Evolutionary conservation across 495 filamentous ascomycete genomes (phyloP).

Genomic region (Penicillium macrosclerotiorum): DNA sequence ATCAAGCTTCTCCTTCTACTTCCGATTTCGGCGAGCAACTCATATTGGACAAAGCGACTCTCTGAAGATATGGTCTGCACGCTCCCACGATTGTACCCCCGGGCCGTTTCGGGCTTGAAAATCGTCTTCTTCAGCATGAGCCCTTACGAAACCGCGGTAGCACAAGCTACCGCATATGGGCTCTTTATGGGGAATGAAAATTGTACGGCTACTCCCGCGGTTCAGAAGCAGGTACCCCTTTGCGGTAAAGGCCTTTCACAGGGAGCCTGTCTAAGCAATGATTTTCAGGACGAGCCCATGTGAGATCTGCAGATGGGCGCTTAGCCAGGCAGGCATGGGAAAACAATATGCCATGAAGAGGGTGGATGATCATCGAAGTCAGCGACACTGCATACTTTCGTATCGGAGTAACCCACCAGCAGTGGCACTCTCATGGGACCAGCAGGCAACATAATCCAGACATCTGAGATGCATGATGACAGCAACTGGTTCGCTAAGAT

Average conservation of each 20-base stretch:
- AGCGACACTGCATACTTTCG: neutral
- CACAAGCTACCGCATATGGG: conserved; percentile 14
- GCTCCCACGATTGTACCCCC: too few species aligned
- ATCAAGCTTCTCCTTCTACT: too few species aligned
- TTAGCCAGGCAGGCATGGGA: neutral
- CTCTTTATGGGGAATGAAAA: neutral
- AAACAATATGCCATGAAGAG: neutral
- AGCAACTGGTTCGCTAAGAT: too few species aligned
- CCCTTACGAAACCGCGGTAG: neutral
- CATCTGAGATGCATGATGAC: neutral
- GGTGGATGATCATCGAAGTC: neutral
- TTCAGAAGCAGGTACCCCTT: conserved; percentile 20
- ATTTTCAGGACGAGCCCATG: too few species aligned
- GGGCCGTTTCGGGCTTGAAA: too few species aligned
- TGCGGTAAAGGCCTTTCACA: neutral
- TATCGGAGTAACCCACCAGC: conserved; percentile 5
- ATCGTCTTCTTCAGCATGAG: neutral
- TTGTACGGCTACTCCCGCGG: neutral
- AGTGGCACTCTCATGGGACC: conserved; percentile 3
- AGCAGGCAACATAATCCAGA: conserved; percentile 3
- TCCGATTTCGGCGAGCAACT: too few species aligned
- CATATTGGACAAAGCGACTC: too few species aligned
- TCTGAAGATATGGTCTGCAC: too few species aligned
- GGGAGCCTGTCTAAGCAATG: too few species aligned
- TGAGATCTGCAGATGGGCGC: too few species aligned